Evolutionary conservation across 1,284 basidiomycete species (phyloP).

Genomic region (Tilletiopsis washingtonensis): DNA sequence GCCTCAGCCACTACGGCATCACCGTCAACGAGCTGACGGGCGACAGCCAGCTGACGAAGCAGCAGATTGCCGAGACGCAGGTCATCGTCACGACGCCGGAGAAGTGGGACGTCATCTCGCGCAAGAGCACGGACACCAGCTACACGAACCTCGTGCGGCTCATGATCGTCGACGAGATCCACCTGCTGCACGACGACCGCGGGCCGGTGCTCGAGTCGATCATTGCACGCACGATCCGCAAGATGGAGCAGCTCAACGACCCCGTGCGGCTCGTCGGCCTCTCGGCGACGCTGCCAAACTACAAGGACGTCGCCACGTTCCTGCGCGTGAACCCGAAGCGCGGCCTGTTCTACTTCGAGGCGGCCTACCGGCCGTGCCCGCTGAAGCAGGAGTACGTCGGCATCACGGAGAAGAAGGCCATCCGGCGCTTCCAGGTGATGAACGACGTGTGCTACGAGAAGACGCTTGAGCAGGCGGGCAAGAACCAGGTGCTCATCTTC

Average conservation of each 20-base stretch:
- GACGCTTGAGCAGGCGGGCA: slow-evolving; percentile 46
- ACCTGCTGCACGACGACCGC: slow-evolving; percentile 93
- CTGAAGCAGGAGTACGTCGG: slow-evolving; percentile 96
- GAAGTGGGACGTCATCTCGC: slow-evolving; percentile 94
- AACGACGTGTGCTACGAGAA: slow-evolving; percentile 99
- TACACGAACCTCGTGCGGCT: slow-evolving; percentile 96
- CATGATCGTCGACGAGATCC: slow-evolving; percentile 97
- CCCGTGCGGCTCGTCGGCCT: slow-evolving; percentile 86
- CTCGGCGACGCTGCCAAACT: slow-evolving; percentile 94
- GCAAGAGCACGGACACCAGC: slow-evolving; percentile 91
- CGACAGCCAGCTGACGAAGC: slow-evolving; percentile 95
- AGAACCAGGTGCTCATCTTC: slow-evolving; percentile 63
- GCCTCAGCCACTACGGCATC: slow-evolving; percentile 73
- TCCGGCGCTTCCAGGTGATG: slow-evolving; percentile 94
- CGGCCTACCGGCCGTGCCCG: slow-evolving; percentile 82
- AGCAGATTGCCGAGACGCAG: slow-evolving; percentile 93
- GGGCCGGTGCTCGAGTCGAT: slow-evolving; percentile 93
- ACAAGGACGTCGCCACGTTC: slow-evolving; percentile 97
- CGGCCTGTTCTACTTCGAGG: slow-evolving; percentile 93
- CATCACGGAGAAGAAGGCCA: slow-evolving; percentile 98
- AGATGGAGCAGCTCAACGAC: slow-evolving; percentile 78
- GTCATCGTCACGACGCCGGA: slow-evolving; percentile 99
- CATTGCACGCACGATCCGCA: slow-evolving; percentile 79
- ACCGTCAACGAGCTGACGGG: slow-evolving; percentile 93
- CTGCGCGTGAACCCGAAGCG: slow-evolving; percentile 85